Evolutionary conservation across 805 yeast species (phyloP).

Genomic region (Lipomyces sp.): DNA sequence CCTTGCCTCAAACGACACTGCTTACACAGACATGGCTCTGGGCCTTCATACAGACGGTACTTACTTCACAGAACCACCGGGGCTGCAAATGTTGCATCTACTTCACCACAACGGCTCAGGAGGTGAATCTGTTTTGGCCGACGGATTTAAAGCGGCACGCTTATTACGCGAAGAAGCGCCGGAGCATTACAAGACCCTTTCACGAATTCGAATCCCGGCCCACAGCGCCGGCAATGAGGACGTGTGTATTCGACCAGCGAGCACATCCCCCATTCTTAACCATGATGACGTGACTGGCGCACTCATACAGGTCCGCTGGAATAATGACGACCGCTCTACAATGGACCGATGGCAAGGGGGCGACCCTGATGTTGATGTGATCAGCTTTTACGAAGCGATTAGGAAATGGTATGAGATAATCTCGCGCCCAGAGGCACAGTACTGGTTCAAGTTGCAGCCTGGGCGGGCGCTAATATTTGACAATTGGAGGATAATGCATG

Average conservation of each 20-base stretch:
- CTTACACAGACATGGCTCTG: slow-evolving; percentile 69
- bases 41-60: slow-evolving; percentile 75
- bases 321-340: slow-evolving; percentile 69
- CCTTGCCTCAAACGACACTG: slow-evolving; percentile 68
- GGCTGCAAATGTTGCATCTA: slow-evolving; percentile 69
- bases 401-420: slow-evolving; percentile 61
- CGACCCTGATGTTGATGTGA: slow-evolving; percentile 51
- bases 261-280: slow-evolving; percentile 62
- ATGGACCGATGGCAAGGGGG: slow-evolving; percentile 56
- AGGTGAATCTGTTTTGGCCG: slow-evolving; percentile 70
- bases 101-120: slow-evolving; percentile 65
- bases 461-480: slow-evolving; percentile 68
- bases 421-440: slow-evolving; percentile 55
- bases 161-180: slow-evolving; percentile 55
- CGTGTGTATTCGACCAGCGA: slow-evolving; percentile 63
- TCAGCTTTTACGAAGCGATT: slow-evolving; percentile 59
- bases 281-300: slow-evolving; percentile 55
- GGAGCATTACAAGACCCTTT: slow-evolving; percentile 56
- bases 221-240: slow-evolving; percentile 75
- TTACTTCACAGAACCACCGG: slow-evolving; percentile 75
- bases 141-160: slow-evolving; percentile 66
- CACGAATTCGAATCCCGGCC: slow-evolving; percentile 61
- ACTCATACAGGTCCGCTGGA: slow-evolving; percentile 69
- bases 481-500: slow-evolving; percentile 74
- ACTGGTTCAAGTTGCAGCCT: slow-evolving; percentile 61